These are phyloP conservation scores for Rhizophora apiculata DNA, from an alignment of 345 rosid species.

Conservation along the genomic window DNA sequence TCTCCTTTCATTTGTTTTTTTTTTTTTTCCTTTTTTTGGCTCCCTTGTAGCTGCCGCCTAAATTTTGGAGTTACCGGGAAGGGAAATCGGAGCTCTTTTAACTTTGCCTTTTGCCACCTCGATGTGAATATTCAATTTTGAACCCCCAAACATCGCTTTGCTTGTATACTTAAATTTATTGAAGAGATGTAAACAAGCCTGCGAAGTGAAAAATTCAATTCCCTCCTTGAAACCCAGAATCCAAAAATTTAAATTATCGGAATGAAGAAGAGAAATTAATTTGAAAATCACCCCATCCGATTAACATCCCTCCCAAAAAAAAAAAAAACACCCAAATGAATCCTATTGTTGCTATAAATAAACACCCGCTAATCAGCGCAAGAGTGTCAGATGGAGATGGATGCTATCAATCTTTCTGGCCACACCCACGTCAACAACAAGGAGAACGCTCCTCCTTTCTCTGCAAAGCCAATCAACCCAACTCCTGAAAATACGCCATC, in stretches of 20 bases:
- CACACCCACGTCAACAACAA: background rate
- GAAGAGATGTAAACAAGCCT: no score
- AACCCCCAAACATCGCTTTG: no score
- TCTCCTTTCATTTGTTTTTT: no score
- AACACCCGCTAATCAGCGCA: background rate
- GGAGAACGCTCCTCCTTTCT: conserved; percentile 20
- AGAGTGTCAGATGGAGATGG: background rate
- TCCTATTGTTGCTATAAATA: background rate
- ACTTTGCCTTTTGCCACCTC: no score
- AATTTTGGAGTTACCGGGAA: no score
- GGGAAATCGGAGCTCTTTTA: no score
- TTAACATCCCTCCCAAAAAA: background rate
- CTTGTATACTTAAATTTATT: no score
- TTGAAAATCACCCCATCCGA: background rate
- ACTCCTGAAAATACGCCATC: background rate
- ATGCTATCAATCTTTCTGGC: background rate
- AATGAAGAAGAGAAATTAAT: no score
- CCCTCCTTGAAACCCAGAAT: conserved; percentile 5
- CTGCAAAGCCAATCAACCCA: conserved; percentile 11
- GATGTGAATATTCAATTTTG: no score
- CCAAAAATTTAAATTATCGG: background rate
- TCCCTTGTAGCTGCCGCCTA: no score
- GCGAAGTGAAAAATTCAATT: background rate
- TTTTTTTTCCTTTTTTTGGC: no score
- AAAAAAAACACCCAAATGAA: background rate